These are phyloP conservation scores for Solanum habrochaites DNA, from an alignment of 257 asterid genomes.

Conservation along the genomic window DNA sequence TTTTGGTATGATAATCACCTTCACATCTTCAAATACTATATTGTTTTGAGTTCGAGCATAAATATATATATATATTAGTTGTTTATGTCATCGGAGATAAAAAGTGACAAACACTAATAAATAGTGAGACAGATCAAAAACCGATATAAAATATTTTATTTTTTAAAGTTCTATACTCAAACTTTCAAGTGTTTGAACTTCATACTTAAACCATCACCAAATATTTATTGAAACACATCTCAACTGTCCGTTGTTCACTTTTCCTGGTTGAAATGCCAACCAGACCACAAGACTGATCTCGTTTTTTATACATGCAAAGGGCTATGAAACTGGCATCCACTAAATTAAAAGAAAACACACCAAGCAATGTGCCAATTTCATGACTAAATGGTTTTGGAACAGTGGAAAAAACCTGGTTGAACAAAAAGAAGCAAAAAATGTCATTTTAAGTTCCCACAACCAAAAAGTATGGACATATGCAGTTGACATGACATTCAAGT, in stretches of 20 bases:
- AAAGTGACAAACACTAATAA: no score
- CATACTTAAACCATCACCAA: no score
- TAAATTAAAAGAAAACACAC: neutral
- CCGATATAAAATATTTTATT: no score
- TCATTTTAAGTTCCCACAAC: neutral
- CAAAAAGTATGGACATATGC: neutral
- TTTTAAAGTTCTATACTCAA: no score
- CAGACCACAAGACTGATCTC: neutral
- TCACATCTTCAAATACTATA: no score
- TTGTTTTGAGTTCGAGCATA: no score
- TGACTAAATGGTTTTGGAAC: neutral
- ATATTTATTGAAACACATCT: accelerated
- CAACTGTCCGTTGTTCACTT: neutral
- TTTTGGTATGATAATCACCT: no score
- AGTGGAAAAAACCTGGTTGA: neutral
- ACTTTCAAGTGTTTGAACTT: no score
- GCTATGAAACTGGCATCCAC: neutral
- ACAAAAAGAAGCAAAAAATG: neutral
- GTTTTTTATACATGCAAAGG: neutral
- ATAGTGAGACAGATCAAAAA: neutral
- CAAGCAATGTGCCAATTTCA: neutral
- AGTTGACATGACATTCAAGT: neutral
- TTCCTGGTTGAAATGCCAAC: neutral
- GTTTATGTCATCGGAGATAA: no score
- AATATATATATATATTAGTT: no score